Percentiles rank a stretch among this genome's conserved stretches.
phyloP scores from a whole-genome alignment of 129 eudicot species.

The Flaveria bidentis region DNA sequence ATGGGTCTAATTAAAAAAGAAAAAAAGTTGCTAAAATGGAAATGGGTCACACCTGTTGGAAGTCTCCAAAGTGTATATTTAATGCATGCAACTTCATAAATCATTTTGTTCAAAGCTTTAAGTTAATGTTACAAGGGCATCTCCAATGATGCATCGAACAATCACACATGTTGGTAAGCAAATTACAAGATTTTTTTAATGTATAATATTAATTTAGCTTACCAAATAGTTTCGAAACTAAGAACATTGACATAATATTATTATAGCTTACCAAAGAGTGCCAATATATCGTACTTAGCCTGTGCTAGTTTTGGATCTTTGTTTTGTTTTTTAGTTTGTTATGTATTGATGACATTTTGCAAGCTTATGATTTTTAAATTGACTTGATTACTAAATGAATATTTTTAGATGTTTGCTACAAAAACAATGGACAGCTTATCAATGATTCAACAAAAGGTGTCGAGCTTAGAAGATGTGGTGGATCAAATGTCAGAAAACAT shows the following conservation, averaged over 20 bases:
- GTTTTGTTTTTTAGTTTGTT: not conserved
- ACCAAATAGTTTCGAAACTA: no score
- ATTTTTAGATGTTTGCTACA: constrained; percentile 63
- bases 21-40: not conserved
- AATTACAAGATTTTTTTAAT: no score
- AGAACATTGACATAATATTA: not conserved
- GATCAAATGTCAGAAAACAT: constrained; percentile 62
- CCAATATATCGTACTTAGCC: not conserved
- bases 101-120: not conserved
- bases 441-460: constrained; percentile 67
- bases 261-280: not conserved
- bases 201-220: no score
- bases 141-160: not conserved
- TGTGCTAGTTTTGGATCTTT: not conserved
- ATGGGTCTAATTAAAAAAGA: not conserved
- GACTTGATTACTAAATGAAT: not conserved
- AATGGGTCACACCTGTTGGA: not conserved
- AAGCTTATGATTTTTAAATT: constrained; percentile 10
- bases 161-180: not conserved
- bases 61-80: not conserved
- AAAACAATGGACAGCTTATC: constrained; percentile 70
- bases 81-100: constrained; percentile 4
- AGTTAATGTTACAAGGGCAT: not conserved
- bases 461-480: constrained; percentile 66
- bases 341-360: not conserved